Evolutionary conservation across 176 grass and related monocot genomes (phyloP).

Genomic region (Carex cristatella): DNA sequence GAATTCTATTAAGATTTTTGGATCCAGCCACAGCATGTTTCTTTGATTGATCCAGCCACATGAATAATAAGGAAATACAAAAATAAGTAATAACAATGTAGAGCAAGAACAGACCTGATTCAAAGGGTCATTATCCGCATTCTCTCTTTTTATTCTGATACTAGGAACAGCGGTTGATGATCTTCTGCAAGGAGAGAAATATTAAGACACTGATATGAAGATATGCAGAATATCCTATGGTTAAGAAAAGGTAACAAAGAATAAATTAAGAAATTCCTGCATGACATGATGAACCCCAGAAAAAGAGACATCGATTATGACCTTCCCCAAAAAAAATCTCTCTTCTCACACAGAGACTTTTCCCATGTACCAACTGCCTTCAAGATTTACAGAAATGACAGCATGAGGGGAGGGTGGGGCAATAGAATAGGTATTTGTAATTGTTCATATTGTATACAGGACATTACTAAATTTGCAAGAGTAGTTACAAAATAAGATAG

Average conservation of each 20-base stretch:
- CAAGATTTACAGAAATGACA: background rate
- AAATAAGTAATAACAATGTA: background rate
- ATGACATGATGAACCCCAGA: background rate
- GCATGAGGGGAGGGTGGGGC: background rate
- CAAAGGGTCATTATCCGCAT: constrained; percentile 43
- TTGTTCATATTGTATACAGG: background rate
- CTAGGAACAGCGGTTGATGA: constrained; percentile 40
- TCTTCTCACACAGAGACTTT: background rate
- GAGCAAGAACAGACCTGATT: constrained; percentile 52
- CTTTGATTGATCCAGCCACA: too few species aligned
- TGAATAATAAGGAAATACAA: background rate
- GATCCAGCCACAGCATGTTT: too few species aligned
- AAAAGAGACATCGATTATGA: background rate
- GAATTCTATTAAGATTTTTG: too few species aligned
- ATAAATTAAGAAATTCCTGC: background rate
- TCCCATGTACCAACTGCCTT: background rate
- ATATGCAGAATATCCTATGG: background rate
- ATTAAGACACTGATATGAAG: background rate
- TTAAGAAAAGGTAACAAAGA: background rate
- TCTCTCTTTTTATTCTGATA: constrained; percentile 63
- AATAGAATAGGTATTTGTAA: background rate
- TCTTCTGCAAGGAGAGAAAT: constrained; percentile 34
- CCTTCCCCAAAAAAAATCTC: background rate
- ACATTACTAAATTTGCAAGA: background rate
- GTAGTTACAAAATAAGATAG: background rate